Evolutionary conservation across 1,284 basidiomycete genomes (phyloP).

Genomic region (Exobasidium rhododendri): DNA sequence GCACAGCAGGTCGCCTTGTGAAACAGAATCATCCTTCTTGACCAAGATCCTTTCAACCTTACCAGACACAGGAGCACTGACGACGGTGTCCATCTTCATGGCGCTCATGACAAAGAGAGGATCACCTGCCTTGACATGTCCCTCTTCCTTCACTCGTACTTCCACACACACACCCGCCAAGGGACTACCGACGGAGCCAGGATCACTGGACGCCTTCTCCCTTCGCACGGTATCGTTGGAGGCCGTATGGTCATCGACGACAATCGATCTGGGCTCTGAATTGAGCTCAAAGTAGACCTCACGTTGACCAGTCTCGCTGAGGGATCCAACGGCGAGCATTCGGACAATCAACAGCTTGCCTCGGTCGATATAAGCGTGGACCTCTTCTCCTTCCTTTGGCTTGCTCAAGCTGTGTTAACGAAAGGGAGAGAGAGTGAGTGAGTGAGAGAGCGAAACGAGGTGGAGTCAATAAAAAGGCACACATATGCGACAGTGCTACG

Average conservation of each 20-base stretch:
- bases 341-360: constrained; percentile 93
- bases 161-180: constrained; percentile 91
- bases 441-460: too few species aligned
- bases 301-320: constrained; percentile 84
- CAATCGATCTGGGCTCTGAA: constrained; percentile 47
- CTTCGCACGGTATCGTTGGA: constrained; percentile 85
- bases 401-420: too few species aligned
- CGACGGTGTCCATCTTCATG: constrained; percentile 75
- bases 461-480: too few species aligned
- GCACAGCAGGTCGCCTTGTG: constrained; percentile 78
- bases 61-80: constrained; percentile 90
- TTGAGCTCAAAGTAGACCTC: constrained; percentile 91
- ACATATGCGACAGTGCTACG: too few species aligned
- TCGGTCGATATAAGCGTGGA: constrained; percentile 93
- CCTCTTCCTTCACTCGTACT: constrained; percentile 92
- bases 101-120: constrained; percentile 66
- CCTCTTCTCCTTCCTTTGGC: constrained; percentile 86
- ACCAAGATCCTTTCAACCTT: constrained; percentile 89
- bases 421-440: too few species aligned
- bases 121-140: constrained; percentile 96
- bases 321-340: constrained; percentile 88
- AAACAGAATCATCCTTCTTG: constrained; percentile 70
- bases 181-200: constrained; percentile 84
- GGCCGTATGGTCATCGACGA: constrained; percentile 91
- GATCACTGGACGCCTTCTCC: constrained; percentile 87